These are phyloP conservation scores for Aspergillus olivimuriae DNA, from an alignment of 495 filamentous ascomycete species.

Conservation along the genomic window DNA sequence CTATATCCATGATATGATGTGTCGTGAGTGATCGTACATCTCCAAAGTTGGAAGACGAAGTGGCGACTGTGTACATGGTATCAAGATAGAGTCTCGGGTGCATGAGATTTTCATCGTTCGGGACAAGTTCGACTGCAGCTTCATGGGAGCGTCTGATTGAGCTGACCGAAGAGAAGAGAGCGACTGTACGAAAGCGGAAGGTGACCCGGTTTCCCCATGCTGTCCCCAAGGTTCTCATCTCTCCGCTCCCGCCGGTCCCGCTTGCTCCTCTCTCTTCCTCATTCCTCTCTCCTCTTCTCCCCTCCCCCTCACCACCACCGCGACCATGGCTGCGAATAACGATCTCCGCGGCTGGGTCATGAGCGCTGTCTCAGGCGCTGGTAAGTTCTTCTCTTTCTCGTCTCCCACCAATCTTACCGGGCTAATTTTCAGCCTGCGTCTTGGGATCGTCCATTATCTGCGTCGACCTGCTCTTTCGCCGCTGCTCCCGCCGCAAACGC, in stretches of 20 bases:
- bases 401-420: conserved; percentile 5
- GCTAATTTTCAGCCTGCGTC: conserved; percentile 58
- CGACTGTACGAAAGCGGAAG: too few species aligned
- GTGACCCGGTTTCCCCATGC: neutral
- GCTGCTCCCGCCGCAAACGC: conserved; percentile 60
- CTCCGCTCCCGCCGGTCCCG: neutral
- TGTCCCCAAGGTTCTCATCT: conserved; percentile 1
- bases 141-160: too few species aligned
- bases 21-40: too few species aligned
- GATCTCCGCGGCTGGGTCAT: conserved; percentile 94
- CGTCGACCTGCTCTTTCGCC: conserved; percentile 69
- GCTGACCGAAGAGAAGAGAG: too few species aligned
- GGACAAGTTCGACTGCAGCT: too few species aligned
- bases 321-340: conserved; percentile 52
- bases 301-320: conserved; percentile 6
- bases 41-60: too few species aligned
- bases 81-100: too few species aligned
- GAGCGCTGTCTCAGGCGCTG: conserved; percentile 76
- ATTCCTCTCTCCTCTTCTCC: conserved; percentile 8
- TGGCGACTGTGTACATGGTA: too few species aligned
- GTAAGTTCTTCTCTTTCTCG: conserved; percentile 30
- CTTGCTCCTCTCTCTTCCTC: conserved; percentile 3
- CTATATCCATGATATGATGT: too few species aligned
- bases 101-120: too few species aligned
- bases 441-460: conserved; percentile 80